Conservation (phyloP, 2,329 filamentous ascomycete genomes). For the Botrytis squamosa region DNA sequence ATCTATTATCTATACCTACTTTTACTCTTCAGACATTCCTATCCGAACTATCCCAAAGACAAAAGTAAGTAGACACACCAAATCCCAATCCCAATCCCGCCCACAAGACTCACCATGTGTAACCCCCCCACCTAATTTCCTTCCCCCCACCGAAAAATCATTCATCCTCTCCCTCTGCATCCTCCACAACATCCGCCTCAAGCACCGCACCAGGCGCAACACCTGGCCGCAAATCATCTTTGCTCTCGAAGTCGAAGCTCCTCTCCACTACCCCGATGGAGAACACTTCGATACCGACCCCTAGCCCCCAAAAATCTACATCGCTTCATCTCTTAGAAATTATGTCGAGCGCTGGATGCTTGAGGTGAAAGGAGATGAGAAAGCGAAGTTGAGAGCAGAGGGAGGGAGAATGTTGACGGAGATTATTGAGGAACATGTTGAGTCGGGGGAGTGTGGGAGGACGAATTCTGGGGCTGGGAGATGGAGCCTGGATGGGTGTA, state of each 20-base stretch:
- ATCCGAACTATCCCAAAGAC: neutral
- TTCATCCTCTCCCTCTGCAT: neutral
- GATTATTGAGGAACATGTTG: neutral
- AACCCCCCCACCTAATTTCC: too few relatives aligned
- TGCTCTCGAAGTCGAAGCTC: neutral
- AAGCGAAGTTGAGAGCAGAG: neutral
- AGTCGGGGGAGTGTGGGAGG: neutral
- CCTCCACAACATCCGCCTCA: neutral
- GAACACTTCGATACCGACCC: neutral
- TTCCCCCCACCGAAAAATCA: neutral
- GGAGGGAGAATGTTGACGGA: neutral
- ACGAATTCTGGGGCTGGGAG: neutral
- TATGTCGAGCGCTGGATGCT: neutral
- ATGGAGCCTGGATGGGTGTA: neutral
- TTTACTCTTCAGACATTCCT: neutral
- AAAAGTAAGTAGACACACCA: neutral
- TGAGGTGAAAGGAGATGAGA: neutral
- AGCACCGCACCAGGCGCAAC: neutral
- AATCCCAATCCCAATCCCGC: too few relatives aligned
- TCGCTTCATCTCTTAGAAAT: too few relatives aligned
- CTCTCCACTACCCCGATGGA: accelerated
- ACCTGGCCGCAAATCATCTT: neutral
- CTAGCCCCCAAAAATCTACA: neutral
- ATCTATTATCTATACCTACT: neutral
- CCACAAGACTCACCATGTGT: neutral